phyloP scores from a whole-genome alignment of 2,329 filamentous ascomycete genomes.

The Aspergillus texensis region DNA sequence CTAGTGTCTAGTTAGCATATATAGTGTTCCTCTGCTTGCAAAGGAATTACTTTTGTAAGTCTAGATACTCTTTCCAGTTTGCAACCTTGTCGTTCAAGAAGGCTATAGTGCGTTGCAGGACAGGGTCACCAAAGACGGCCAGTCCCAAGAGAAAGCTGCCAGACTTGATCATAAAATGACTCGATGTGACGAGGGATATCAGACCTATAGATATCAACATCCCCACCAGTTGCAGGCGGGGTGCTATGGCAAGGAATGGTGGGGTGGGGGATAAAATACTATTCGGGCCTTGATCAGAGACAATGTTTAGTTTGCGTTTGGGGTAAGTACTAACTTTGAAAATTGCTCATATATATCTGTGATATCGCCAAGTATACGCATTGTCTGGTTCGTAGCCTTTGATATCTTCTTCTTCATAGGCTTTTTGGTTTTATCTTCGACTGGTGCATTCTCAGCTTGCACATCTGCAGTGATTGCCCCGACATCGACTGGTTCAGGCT shows the following conservation, averaged over 20 bases:
- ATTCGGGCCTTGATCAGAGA: background rate
- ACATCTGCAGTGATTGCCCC: slow-evolving; percentile 54
- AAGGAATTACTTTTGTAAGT: slow-evolving; percentile 62
- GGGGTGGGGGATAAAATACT: slow-evolving; percentile 64
- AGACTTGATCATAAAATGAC: slow-evolving; percentile 67
- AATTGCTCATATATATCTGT: slow-evolving; percentile 67
- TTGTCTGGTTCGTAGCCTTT: slow-evolving; percentile 72
- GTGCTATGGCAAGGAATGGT: slow-evolving; percentile 60
- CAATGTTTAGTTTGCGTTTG: background rate
- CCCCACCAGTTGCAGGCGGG: slow-evolving; percentile 58
- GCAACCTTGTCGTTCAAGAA: slow-evolving; percentile 58
- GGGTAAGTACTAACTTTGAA: slow-evolving; percentile 51
- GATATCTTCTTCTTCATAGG: slow-evolving; percentile 78
- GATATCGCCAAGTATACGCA: slow-evolving; percentile 66
- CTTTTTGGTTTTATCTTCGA: slow-evolving; percentile 69
- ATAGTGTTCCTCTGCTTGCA: background rate
- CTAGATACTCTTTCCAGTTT: slow-evolving; percentile 74
- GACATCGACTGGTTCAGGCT: slow-evolving; percentile 60
- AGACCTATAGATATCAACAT: slow-evolving; percentile 58
- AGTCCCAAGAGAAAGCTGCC: slow-evolving; percentile 69
- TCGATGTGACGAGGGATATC: slow-evolving; percentile 56
- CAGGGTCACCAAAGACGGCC: slow-evolving; percentile 76
- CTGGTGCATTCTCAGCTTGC: slow-evolving; percentile 53
- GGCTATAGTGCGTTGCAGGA: slow-evolving; percentile 63
- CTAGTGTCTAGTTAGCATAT: slow-evolving; percentile 24